phyloP scores from a whole-genome alignment of 805 yeast genomes.

The Hanseniaspora nectarophila region DNA sequence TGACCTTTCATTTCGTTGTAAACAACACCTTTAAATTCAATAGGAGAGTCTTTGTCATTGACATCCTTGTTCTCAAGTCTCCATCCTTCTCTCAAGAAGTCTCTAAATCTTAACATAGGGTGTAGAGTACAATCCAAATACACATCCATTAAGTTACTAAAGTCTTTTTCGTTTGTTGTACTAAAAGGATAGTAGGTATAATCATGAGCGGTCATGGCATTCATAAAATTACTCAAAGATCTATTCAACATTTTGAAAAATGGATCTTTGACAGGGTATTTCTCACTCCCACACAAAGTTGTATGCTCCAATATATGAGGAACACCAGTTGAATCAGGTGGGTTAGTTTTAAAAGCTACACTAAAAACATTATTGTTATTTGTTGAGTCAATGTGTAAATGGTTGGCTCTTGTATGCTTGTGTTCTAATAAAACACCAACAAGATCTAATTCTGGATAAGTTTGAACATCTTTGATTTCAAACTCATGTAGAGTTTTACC shows the following conservation, averaged over 20 bases:
- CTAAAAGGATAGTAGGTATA: conserved; percentile 94
- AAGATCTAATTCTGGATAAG: conserved; percentile 71
- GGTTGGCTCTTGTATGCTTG: conserved; percentile 57
- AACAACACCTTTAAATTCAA: conserved; percentile 86
- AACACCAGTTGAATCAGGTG: conserved; percentile 89
- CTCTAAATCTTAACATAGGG: conserved; percentile 66
- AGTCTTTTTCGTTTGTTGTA: conserved; percentile 78
- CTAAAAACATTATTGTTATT: conserved; percentile 82
- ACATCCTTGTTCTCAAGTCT: conserved; percentile 65
- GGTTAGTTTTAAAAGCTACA: conserved; percentile 82
- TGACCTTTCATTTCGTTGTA: conserved; percentile 99
- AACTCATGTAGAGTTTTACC: conserved; percentile 59
- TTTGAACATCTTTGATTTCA: conserved; percentile 47
- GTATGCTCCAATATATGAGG: conserved; percentile 96
- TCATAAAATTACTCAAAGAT: conserved; percentile 92
- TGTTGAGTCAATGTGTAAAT: conserved; percentile 72
- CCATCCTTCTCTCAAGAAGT: conserved; percentile 96
- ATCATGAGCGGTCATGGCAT: conserved; percentile 97
- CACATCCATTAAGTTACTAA: conserved; percentile 68
- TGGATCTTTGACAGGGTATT: conserved; percentile 91
- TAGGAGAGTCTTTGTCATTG: conserved; percentile 45
- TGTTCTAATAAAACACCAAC: conserved; percentile 69
- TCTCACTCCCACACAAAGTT: conserved; percentile 83
- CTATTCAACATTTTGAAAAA: conserved; percentile 94
- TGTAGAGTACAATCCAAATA: conserved; percentile 77